Conservation (phyloP, 768 basidiomycete genomes). For the Suillus decipiens region DNA sequence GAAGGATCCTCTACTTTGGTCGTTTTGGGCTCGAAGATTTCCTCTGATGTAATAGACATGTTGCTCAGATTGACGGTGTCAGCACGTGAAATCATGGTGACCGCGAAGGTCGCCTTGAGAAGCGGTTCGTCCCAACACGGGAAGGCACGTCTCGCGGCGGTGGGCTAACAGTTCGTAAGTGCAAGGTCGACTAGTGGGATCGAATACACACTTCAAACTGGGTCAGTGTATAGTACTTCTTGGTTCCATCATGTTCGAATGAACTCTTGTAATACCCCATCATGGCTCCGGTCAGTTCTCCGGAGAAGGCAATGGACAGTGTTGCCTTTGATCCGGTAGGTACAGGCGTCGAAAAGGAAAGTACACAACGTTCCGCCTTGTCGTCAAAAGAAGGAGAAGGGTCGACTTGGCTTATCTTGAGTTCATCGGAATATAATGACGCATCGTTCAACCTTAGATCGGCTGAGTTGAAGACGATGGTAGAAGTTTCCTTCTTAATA, state of each 20-base stretch:
- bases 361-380: conserved; percentile 62
- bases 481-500: conserved; percentile 58
- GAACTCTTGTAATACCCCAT: conserved; percentile 80
- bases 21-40: conserved; percentile 39
- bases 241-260: conserved; percentile 63
- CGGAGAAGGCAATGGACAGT: conserved; percentile 69
- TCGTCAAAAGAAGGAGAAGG: conserved; percentile 55
- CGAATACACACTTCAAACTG: conserved; percentile 72
- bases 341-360: conserved; percentile 59
- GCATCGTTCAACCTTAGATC: conserved; percentile 59
- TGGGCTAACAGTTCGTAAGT: conserved; percentile 53
- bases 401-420: conserved; percentile 48
- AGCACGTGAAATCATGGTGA: conserved; percentile 78
- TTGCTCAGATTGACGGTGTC: conserved; percentile 83
- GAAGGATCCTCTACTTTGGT: conserved; percentile 33
- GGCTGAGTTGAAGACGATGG: conserved; percentile 65
- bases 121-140: conserved; percentile 95
- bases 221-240: conserved; percentile 74
- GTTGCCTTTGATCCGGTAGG: conserved; percentile 70
- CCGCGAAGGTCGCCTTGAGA: conserved; percentile 79
- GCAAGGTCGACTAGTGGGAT: neutral
- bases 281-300: conserved; percentile 70
- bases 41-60: conserved; percentile 76
- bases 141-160: conserved; percentile 79
- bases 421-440: conserved; percentile 56